These are phyloP conservation scores for Tetracladium maxilliforme DNA, from an alignment of 2,329 filamentous ascomycete species.

Conservation along the genomic window DNA sequence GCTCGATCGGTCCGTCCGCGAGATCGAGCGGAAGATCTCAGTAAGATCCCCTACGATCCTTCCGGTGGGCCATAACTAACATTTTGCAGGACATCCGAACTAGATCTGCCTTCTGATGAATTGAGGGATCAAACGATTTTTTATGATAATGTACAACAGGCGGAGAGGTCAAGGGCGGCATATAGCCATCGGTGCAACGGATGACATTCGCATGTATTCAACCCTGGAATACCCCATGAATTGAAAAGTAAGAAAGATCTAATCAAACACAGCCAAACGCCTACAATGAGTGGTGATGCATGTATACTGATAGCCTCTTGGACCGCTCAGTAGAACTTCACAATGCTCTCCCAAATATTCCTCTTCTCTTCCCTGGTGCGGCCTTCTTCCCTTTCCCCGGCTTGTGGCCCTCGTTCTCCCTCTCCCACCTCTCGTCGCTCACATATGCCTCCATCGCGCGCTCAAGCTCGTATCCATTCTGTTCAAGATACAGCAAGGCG, in stretches of 20 bases:
- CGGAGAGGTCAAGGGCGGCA: no score
- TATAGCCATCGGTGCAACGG: no score
- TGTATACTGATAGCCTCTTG: no score
- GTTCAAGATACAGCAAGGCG: constrained; percentile 60
- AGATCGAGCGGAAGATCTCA: constrained; percentile 94
- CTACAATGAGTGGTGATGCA: no score
- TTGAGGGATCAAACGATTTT: not conserved
- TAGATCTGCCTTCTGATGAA: constrained; percentile 30
- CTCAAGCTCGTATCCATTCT: constrained; percentile 51
- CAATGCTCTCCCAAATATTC: no score
- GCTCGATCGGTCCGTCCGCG: constrained; percentile 74
- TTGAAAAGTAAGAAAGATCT: no score
- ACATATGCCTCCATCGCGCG: constrained; percentile 47
- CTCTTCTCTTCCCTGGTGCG: constrained; percentile 15
- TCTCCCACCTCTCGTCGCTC: constrained; percentile 66
- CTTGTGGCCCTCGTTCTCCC: constrained; percentile 42
- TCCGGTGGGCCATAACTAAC: constrained; percentile 8
- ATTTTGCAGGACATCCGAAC: constrained; percentile 38
- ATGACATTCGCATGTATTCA: no score
- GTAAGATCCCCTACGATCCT: constrained; percentile 19
- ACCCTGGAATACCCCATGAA: no score
- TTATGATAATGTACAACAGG: no score
- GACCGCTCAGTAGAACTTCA: no score
- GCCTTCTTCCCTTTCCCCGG: constrained; percentile 25
- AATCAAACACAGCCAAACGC: no score